These are phyloP conservation scores for Rhynchosporium agropyri DNA, from an alignment of 2,329 filamentous ascomycete species.

Conservation along the genomic window DNA sequence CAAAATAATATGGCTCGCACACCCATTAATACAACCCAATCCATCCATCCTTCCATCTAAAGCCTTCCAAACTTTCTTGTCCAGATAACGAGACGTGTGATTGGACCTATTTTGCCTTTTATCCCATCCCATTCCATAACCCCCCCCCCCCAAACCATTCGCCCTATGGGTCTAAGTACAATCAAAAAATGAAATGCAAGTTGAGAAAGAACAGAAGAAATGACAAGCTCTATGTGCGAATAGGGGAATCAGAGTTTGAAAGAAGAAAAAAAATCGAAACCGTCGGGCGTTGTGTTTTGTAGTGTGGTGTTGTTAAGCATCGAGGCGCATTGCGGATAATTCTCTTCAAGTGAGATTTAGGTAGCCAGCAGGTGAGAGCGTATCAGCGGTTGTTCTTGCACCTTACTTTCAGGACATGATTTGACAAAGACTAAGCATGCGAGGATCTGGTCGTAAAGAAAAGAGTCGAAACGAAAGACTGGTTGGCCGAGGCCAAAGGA, in stretches of 20 bases:
- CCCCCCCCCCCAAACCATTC: slow-evolving; percentile 1
- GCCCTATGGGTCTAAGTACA: slow-evolving; percentile 6
- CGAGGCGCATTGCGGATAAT: too few species aligned
- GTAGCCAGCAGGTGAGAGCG: slow-evolving; percentile 7
- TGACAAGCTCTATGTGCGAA: slow-evolving; percentile 26
- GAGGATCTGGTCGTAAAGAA: slow-evolving; percentile 22
- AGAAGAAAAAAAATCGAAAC: slow-evolving; percentile 26
- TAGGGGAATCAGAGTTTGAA: slow-evolving; percentile 25
- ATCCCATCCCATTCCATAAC: background rate
- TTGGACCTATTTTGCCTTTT: background rate
- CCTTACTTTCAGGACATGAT: slow-evolving; percentile 21
- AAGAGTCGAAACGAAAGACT: slow-evolving; percentile 28
- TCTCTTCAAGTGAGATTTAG: background rate
- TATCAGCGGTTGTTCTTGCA: background rate
- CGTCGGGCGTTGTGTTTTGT: background rate
- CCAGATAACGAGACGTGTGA: background rate
- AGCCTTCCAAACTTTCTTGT: too few species aligned
- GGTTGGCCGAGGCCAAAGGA: slow-evolving; percentile 37
- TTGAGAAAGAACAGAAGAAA: slow-evolving; percentile 19
- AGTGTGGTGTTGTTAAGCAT: too few species aligned
- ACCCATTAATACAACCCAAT: slow-evolving; percentile 7
- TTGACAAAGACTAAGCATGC: slow-evolving; percentile 29
- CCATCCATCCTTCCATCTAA: background rate
- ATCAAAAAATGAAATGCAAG: background rate
- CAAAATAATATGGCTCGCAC: background rate